Evolutionary conservation across 2,329 filamentous ascomycete genomes (phyloP).

Genomic region (Dactylellina parvicollis): DNA sequence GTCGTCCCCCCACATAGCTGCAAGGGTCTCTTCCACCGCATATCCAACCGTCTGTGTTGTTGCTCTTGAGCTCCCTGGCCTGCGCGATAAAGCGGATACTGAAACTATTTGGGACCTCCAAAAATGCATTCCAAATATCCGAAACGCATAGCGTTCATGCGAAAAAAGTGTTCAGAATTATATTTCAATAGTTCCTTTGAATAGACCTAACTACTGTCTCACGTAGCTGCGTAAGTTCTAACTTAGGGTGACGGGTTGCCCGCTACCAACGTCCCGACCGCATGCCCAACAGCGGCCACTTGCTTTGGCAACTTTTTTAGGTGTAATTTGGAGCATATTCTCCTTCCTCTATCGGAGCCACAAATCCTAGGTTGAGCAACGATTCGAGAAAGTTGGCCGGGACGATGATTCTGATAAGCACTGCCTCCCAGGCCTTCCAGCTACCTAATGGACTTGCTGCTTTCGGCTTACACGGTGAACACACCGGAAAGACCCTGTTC

Average conservation of each 20-base stretch:
- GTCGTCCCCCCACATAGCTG: neutral
- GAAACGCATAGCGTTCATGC: constrained; percentile 10
- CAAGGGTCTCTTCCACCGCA: neutral
- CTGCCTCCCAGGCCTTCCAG: neutral
- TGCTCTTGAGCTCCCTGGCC: neutral
- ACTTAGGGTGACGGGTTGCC: too few species aligned
- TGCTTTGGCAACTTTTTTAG: neutral
- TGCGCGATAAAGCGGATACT: constrained; percentile 11
- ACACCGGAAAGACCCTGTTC: neutral
- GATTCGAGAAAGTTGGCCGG: neutral
- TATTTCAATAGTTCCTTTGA: neutral
- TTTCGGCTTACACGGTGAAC: neutral
- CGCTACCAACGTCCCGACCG: too few species aligned
- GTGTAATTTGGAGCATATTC: neutral
- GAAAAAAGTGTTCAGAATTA: neutral
- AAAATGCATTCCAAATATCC: constrained; percentile 4
- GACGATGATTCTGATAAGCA: neutral
- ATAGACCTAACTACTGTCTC: too few species aligned
- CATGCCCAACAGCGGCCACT: neutral
- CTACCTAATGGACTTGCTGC: neutral
- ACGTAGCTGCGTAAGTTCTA: too few species aligned
- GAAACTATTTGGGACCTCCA: constrained; percentile 6
- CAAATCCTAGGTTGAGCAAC: neutral
- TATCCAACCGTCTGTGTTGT: too few species aligned
- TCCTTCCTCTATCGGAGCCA: constrained; percentile 3